Percentiles rank a stretch among this genome's conserved stretches.
Conservation (phyloP, 306 rosid species). For the Ochetophila trinervis region DNA sequence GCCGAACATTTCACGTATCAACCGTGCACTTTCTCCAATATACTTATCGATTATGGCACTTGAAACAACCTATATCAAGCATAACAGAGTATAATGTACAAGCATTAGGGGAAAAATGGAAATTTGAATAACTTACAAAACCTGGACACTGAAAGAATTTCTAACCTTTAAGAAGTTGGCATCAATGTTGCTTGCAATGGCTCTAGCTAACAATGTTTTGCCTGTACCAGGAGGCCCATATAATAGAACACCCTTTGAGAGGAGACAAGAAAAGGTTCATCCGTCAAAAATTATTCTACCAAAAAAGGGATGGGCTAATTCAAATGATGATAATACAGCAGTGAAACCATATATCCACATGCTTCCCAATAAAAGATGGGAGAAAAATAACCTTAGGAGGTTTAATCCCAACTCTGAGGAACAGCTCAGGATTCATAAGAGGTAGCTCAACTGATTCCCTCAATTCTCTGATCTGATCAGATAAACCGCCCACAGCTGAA, state of each 20-base stretch:
- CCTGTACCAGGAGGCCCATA: conserved; percentile 47
- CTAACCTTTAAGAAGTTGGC: conserved; percentile 91
- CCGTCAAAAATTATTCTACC: neutral
- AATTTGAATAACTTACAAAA: neutral
- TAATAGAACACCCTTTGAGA: conserved; percentile 32
- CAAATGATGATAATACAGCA: neutral
- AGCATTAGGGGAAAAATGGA: neutral
- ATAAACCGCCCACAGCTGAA: conserved; percentile 97
- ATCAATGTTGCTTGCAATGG: conserved; percentile 73
- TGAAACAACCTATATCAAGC: conserved; percentile 70
- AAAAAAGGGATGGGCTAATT: neutral
- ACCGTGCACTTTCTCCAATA: conserved; percentile 91
- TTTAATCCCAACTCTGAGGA: conserved; percentile 89
- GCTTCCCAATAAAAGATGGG: neutral
- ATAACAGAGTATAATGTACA: neutral
- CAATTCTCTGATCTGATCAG: conserved; percentile 95
- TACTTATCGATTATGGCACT: conserved; percentile 96
- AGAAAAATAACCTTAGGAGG: conserved; percentile 76
- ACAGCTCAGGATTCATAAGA: conserved; percentile 96
- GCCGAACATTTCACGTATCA: conserved; percentile 96
- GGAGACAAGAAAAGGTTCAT: neutral
- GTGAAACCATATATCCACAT: neutral
- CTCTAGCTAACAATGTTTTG: conserved; percentile 37
- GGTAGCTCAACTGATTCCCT: conserved; percentile 95
- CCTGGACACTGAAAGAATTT: neutral